Conservation (phyloP, 208 protist genomes). For the Crithidia thermophila region DNA sequence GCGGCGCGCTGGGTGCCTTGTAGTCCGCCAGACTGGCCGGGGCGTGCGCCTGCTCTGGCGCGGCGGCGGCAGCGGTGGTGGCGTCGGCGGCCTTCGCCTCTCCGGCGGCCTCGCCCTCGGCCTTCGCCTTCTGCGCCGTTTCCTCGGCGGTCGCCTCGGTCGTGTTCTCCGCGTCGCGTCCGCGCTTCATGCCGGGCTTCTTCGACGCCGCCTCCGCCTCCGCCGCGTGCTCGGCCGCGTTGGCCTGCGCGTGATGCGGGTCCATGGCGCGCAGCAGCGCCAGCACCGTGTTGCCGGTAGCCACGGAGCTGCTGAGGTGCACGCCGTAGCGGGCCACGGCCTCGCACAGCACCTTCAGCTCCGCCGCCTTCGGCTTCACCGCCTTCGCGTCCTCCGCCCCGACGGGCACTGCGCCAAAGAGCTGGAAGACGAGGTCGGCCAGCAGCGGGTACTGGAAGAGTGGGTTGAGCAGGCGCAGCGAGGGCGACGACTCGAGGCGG, state of each 20-base stretch:
- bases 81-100: slow-evolving; percentile 2
- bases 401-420: slow-evolving; percentile 52
- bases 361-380: slow-evolving; percentile 37
- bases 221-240: slow-evolving; percentile 16
- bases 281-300: slow-evolving; percentile 62
- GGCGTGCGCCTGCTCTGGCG: slow-evolving; percentile 1
- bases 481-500: slow-evolving; percentile 31
- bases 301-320: slow-evolving; percentile 36
- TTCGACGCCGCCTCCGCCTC: slow-evolving; percentile 11
- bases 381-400: slow-evolving; percentile 12
- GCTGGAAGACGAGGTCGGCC: slow-evolving; percentile 57
- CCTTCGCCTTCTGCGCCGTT: slow-evolving; percentile 28
- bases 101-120: slow-evolving; percentile 19
- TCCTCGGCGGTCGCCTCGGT: slow-evolving; percentile 12
- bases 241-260: slow-evolving; percentile 35
- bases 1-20: slow-evolving; percentile 30
- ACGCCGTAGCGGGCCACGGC: slow-evolving; percentile 62
- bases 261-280: slow-evolving; percentile 59
- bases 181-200: slow-evolving; percentile 41
- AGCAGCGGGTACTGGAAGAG: slow-evolving; percentile 63
- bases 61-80: not conserved
- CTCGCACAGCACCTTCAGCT: slow-evolving; percentile 70
- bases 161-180: slow-evolving; percentile 32
- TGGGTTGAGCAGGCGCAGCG: slow-evolving; percentile 41
- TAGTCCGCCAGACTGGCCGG: slow-evolving; percentile 37